Percentiles rank a stretch among this genome's conserved stretches.
These are phyloP conservation scores for Aspergillus piperis DNA, from an alignment of 2,329 filamentous ascomycete genomes.

Conservation along the genomic window DNA sequence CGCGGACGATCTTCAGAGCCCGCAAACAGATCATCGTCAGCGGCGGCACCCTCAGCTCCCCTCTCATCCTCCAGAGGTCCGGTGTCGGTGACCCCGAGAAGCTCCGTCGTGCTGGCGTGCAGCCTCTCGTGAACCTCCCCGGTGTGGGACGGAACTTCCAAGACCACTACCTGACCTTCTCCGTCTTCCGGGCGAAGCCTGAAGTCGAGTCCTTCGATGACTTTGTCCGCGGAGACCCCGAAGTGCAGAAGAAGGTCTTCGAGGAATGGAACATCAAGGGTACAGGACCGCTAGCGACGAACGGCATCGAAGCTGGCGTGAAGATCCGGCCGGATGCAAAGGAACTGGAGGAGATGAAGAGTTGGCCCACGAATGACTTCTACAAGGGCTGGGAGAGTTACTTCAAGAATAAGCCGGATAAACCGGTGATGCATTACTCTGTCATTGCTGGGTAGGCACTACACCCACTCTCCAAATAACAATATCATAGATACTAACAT, in stretches of 20 bases:
- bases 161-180: constrained; percentile 73
- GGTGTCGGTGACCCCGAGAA: constrained; percentile 73
- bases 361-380: constrained; percentile 74
- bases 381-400: constrained; percentile 72
- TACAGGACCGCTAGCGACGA: constrained; percentile 74
- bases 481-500: constrained; percentile 11
- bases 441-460: constrained; percentile 63
- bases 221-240: constrained; percentile 72
- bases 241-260: constrained; percentile 71
- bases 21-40: constrained; percentile 74
- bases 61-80: constrained; percentile 73
- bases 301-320: constrained; percentile 77
- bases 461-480: too few relatives aligned
- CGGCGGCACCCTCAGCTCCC: constrained; percentile 71
- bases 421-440: constrained; percentile 84
- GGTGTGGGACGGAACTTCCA: constrained; percentile 77
- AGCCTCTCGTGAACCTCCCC: constrained; percentile 69
- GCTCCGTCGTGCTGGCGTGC: constrained; percentile 66
- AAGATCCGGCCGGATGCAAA: constrained; percentile 72
- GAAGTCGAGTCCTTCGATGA: constrained; percentile 78
- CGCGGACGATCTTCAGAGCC: constrained; percentile 63
- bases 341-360: constrained; percentile 68
- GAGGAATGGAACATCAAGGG: constrained; percentile 79
- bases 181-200: constrained; percentile 71
- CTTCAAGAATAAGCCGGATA: constrained; percentile 82